phyloP scores from a whole-genome alignment of 202 grass and related monocot species.

The Brachypodium distachyon region DNA sequence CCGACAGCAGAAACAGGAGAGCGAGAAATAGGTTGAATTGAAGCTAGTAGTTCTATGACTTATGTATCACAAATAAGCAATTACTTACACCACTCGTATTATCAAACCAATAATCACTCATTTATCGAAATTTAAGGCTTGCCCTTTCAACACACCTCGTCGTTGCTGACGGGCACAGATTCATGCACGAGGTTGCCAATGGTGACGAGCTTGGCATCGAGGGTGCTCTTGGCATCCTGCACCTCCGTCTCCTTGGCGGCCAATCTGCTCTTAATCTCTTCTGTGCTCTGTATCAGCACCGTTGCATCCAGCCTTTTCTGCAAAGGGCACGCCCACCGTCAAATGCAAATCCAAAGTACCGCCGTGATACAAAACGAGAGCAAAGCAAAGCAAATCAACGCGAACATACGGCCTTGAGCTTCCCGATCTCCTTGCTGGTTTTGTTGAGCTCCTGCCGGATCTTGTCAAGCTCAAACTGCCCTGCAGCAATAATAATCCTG shows the following conservation, averaged over 20 bases:
- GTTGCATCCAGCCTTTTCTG: constrained; percentile 62
- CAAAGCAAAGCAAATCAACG: background rate
- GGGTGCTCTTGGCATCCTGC: constrained; percentile 71
- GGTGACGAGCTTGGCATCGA: constrained; percentile 54
- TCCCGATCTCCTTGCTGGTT: constrained; percentile 64
- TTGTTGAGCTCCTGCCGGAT: constrained; percentile 64
- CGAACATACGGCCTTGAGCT: constrained; percentile 56
- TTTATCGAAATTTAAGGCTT: background rate
- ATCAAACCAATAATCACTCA: background rate
- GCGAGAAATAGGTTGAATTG: background rate
- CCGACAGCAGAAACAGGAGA: background rate
- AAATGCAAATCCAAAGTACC: background rate
- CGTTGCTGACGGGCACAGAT: constrained; percentile 57
- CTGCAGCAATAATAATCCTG: background rate
- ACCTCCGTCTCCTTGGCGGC: constrained; percentile 74
- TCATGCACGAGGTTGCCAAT: constrained; percentile 82
- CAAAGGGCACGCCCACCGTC: background rate
- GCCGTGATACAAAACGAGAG: background rate
- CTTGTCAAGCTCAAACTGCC: constrained; percentile 59
- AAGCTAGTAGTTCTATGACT: background rate
- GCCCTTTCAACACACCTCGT: constrained; percentile 46
- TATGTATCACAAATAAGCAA: background rate
- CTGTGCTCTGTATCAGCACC: constrained; percentile 68
- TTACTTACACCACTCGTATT: background rate
- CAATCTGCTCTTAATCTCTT: constrained; percentile 66